Evolutionary conservation across 2,329 filamentous ascomycete species (phyloP).

Genomic region (Xylaria sp.): DNA sequence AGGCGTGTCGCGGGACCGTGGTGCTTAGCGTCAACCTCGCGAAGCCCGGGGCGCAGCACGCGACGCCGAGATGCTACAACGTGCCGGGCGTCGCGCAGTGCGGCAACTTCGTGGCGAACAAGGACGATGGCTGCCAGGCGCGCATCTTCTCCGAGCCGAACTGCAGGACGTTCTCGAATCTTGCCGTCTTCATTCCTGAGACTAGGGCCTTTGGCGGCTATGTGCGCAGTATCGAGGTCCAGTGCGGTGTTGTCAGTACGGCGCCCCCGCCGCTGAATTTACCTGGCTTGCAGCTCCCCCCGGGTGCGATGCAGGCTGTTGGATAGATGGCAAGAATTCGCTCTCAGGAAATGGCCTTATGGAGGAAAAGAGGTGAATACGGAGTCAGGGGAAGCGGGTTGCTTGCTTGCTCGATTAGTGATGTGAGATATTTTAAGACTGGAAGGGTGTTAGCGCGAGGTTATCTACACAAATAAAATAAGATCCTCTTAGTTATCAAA

Average conservation of each 20-base stretch:
- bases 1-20: slow-evolving; percentile 50
- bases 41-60: slow-evolving; percentile 43
- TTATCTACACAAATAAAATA: too few relatives aligned
- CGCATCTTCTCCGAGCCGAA: slow-evolving; percentile 52
- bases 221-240: slow-evolving; percentile 52
- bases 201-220: slow-evolving; percentile 49
- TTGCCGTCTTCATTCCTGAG: slow-evolving; percentile 54
- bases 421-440: too few relatives aligned
- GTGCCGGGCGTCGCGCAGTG: slow-evolving; percentile 51
- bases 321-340: slow-evolving; percentile 20
- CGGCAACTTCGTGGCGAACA: slow-evolving; percentile 52
- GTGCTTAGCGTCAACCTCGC: slow-evolving; percentile 47
- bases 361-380: too few relatives aligned
- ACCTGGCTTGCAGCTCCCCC: slow-evolving; percentile 41
- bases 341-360: too few relatives aligned
- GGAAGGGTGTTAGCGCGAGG: too few relatives aligned
- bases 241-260: slow-evolving; percentile 49
- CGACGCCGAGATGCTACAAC: slow-evolving; percentile 51
- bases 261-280: slow-evolving; percentile 46
- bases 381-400: too few relatives aligned
- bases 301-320: slow-evolving; percentile 42
- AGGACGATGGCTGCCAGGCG: slow-evolving; percentile 54
- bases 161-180: slow-evolving; percentile 51
- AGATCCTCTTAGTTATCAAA: too few relatives aligned
- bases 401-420: too few relatives aligned